These are phyloP conservation scores for Mrakia gelida DNA, from an alignment of 768 basidiomycete genomes.

Conservation along the genomic window DNA sequence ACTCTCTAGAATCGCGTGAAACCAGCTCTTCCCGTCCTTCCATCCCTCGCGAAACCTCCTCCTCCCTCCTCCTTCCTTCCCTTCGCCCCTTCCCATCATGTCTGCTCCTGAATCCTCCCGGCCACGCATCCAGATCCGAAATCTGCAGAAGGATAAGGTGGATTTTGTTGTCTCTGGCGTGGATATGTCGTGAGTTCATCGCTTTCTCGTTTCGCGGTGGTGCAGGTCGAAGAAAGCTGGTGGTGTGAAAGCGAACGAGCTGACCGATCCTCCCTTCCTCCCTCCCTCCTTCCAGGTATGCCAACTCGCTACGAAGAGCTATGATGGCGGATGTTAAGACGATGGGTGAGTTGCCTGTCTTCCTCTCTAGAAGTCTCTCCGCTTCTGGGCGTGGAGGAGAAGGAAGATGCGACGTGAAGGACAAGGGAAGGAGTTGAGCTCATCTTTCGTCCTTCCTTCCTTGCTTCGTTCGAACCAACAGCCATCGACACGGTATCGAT, in stretches of 20 bases:
- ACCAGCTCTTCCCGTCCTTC: neutral
- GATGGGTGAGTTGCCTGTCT: conserved; percentile 60
- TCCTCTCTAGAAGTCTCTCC: neutral
- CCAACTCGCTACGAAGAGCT: conserved; percentile 87
- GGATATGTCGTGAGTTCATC: conserved; percentile 77
- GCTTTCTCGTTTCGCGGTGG: neutral
- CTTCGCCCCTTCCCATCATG: neutral
- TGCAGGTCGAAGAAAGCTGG: conserved; percentile 24
- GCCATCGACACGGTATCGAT: conserved; percentile 98
- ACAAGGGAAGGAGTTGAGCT: conserved; percentile 9
- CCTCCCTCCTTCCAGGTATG: conserved; percentile 76
- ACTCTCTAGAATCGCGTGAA: neutral
- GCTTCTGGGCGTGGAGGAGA: neutral
- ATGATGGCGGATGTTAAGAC: conserved; percentile 97
- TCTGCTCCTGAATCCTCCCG: conserved; percentile 9
- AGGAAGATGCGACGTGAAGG: neutral
- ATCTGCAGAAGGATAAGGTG: conserved; percentile 71
- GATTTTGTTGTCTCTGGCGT: conserved; percentile 94
- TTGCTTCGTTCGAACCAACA: conserved; percentile 42
- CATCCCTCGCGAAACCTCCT: neutral
- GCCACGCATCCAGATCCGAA: conserved; percentile 9
- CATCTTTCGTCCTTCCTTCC: neutral
- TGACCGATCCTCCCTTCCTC: neutral
- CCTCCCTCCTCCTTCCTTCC: neutral
- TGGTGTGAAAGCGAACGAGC: neutral